Percentiles rank a stretch among this genome's conserved stretches.
Evolutionary conservation across 371 early-diverging fungal species (phyloP).

Genomic region (Apophysomyces elegans): DNA sequence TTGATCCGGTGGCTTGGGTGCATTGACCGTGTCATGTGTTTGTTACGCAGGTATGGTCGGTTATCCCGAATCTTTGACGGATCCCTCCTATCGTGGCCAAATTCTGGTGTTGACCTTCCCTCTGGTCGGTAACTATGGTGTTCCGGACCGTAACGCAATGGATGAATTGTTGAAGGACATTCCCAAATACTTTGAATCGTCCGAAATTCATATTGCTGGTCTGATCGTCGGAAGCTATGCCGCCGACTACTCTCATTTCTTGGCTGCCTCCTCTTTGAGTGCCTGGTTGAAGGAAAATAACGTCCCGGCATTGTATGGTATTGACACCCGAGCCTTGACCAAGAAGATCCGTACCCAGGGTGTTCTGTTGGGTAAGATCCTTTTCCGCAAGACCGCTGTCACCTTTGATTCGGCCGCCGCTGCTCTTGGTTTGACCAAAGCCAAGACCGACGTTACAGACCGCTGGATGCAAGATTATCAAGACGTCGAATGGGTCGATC

Average conservation of each 20-base stretch:
- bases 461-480: slow-evolving; percentile 73
- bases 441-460: slow-evolving; percentile 49
- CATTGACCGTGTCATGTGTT: slow-evolving; percentile 23
- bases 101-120: slow-evolving; percentile 93
- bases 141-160: slow-evolving; percentile 72
- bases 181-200: slow-evolving; percentile 85
- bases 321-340: slow-evolving; percentile 93
- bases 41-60: slow-evolving; percentile 58
- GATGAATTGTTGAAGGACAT: slow-evolving; percentile 84
- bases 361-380: slow-evolving; percentile 84
- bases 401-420: slow-evolving; percentile 59
- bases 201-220: slow-evolving; percentile 83
- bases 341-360: slow-evolving; percentile 85
- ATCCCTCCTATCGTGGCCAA: slow-evolving; percentile 96
- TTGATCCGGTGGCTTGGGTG: slow-evolving; percentile 3
- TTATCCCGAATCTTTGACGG: slow-evolving; percentile 96
- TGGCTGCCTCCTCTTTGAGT: slow-evolving; percentile 84
- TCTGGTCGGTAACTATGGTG: slow-evolving; percentile 92
- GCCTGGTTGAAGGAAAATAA: slow-evolving; percentile 88
- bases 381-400: slow-evolving; percentile 80
- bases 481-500: slow-evolving; percentile 90
- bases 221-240: slow-evolving; percentile 90
- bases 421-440: slow-evolving; percentile 39
- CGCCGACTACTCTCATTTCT: slow-evolving; percentile 89
- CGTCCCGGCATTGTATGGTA: slow-evolving; percentile 90